A percentile compares a stretch with the other conserved stretches of the same genome.
Evolutionary conservation across 2,329 filamentous ascomycete species (phyloP).

Genomic region (Chaetothyriales sp.): DNA sequence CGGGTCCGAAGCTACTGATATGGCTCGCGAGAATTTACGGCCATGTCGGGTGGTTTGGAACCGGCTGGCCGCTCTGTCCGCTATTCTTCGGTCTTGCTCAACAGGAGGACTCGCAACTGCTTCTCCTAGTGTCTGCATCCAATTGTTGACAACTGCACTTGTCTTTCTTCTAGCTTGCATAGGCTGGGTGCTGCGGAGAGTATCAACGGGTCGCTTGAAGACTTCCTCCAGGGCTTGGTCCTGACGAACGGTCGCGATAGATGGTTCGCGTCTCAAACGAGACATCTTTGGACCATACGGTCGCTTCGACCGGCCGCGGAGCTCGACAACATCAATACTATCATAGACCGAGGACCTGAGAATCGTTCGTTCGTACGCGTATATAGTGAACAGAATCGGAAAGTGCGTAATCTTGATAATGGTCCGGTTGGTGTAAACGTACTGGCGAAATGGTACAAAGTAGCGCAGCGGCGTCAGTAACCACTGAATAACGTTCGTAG

Average conservation of each 20-base stretch:
- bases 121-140: conserved; percentile 62
- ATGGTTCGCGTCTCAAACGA: conserved; percentile 63
- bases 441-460: conserved; percentile 63
- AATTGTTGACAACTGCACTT: conserved; percentile 69
- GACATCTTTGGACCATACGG: conserved; percentile 46
- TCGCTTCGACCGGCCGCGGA: conserved; percentile 40
- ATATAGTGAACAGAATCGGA: conserved; percentile 75
- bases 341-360: conserved; percentile 65
- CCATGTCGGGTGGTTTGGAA: conserved; percentile 25
- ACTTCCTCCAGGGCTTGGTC: conserved; percentile 84
- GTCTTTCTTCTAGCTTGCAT: conserved; percentile 57
- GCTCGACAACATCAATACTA: conserved; percentile 73
- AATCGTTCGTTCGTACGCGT: conserved; percentile 69
- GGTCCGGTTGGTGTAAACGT: conserved; percentile 74
- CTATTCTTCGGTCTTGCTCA: conserved; percentile 46
- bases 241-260: conserved; percentile 76
- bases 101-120: conserved; percentile 43
- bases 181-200: conserved; percentile 45
- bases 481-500: conserved; percentile 86
- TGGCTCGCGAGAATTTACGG: conserved; percentile 38
- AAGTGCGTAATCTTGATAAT: conserved; percentile 87
- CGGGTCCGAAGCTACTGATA: conserved; percentile 45
- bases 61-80: conserved; percentile 43
- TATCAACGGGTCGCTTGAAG: conserved; percentile 60
- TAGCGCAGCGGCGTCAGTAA: conserved; percentile 70